Evolutionary conservation across 176 grass and related monocot species (phyloP), one percentile per base, ranked within the genome.

Genomic region (Oryza longistaminata): DNA sequence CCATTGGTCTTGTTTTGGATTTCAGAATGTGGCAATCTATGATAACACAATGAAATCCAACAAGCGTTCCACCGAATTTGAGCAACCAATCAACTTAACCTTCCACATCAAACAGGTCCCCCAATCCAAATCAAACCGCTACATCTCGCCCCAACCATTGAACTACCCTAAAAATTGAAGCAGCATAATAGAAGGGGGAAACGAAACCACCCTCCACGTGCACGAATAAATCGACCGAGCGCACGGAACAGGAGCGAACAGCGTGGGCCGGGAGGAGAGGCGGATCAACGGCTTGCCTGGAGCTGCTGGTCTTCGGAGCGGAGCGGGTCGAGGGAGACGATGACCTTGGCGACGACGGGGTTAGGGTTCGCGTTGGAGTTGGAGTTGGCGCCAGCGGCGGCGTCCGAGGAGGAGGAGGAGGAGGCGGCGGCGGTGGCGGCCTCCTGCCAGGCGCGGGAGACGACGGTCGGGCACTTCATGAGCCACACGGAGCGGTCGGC

Each of bases 391-490:
- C 42, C 80, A 14, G 55, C 67, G 22, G 67, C 10, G 7, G 7
- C 53, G 10, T 48, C 7, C 6, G 87, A 33, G 3, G 82, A 10
- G 29, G 29, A 31, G 48, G 76, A 34, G 48, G 76, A 34, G 6
- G 64, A 45, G 11, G 90, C 61, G 7, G 79, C 21, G 19, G 90
- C 46, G 21, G 84, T 65, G 46, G 87, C 72, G 29, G 92, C 85
- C 50, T 91, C 73, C n/a, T 97, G 88, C 94, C 94, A 97, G 49
- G 88, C 86, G 29, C 90, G 90, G 5, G 92, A 88, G 49, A 94
- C 88, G 71, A 97, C 84, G 13, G 90, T 89, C 6, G 90, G 94
- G 86, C 94, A 97, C 88, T 97, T 97, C 94, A 97, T 97, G 72
- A 97, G 90, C 92, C 94, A 97, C 37, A 94, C 88, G 26, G 90